Evolutionary conservation across 805 yeast species (phyloP), one percentile per base, ranked within the genome.

Genomic region (Brettanomyces bruxellensis): DNA sequence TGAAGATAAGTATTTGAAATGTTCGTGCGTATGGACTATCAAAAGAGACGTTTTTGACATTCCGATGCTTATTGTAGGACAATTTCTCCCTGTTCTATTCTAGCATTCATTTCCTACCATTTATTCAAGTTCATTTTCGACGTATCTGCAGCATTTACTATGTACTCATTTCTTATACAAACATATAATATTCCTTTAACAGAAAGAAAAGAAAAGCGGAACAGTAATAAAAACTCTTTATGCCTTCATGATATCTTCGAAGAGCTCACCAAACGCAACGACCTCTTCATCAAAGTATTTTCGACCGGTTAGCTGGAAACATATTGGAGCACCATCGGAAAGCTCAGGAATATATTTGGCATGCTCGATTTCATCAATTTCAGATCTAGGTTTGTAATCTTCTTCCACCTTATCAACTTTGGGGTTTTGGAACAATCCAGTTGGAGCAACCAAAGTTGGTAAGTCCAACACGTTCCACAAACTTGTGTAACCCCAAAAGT

Each of bases 11-110:
- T 65, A 64, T 52, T 54, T 62, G 39, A 78, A 78, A 49, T 85
- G 89, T 55, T 81, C 89, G 37, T 79, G 87, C 38, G 86, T 86
- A 13, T 84, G 93, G 89, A 86, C 95, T 0, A 87, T 86, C 13
- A 84, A 84, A 53, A 68, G 93, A 53, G 95, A 86, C 64, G 78
- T 82, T 42, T 86, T 85, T 64, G 91, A 85, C 62, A 78, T 86
- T 42, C 95, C 95, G 6, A 80, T 86, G 86, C 68, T 86, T 57
- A 79, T 86, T 18, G 82, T 85, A 40, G 95, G 95, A 0, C 91
- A 86, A 58, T 83, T 85, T 56, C 59, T 85, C 39, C 93, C 93
- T 1, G 75, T 83, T 2, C 64, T 83, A 18, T 28, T 12, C 18
- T 43, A 34, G 34, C n/a, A 24, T 18, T 12, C 7, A 14, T 7